Conservation (phyloP, 768 basidiomycete species). For the Suillus alpinus region DNA sequence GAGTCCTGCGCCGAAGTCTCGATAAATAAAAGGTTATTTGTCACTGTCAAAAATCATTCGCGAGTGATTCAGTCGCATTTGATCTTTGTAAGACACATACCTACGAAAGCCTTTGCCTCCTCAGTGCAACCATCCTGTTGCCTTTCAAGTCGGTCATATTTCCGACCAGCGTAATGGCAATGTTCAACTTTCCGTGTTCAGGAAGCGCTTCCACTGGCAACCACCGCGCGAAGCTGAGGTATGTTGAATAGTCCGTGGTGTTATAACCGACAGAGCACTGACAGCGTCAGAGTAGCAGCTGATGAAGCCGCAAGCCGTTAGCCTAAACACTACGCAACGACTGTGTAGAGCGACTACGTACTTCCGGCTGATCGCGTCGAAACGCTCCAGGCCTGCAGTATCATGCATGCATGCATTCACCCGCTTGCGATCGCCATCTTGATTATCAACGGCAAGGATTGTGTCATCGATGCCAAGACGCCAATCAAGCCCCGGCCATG, state of each 20-base stretch:
- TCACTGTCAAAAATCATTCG: slow-evolving; percentile 47
- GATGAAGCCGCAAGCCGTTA: slow-evolving; percentile 4
- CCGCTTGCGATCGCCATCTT: slow-evolving; percentile 96
- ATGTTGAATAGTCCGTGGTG: slow-evolving; percentile 91
- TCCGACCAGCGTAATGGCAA: slow-evolving; percentile 93
- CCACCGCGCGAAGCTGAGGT: slow-evolving; percentile 92
- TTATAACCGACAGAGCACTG: slow-evolving; percentile 92
- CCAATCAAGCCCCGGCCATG: no score
- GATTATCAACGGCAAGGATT: slow-evolving; percentile 76
- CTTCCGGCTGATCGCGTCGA: slow-evolving; percentile 96
- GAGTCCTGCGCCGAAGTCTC: slow-evolving; percentile 99
- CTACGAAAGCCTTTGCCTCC: slow-evolving; percentile 88
- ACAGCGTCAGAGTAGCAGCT: slow-evolving; percentile 98
- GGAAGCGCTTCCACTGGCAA: slow-evolving; percentile 95
- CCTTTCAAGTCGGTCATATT: slow-evolving; percentile 99
- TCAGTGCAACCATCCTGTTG: slow-evolving; percentile 92
- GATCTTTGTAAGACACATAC: slow-evolving; percentile 45
- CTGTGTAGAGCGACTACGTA: slow-evolving; percentile 33
- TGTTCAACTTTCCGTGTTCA: slow-evolving; percentile 90
- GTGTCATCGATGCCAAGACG: no score
- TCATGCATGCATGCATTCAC: slow-evolving; percentile 99
- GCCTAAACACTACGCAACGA: background rate
- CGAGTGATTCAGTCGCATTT: background rate
- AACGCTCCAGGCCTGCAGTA: slow-evolving; percentile 96
- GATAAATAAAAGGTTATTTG: slow-evolving; percentile 93